phyloP scores from a whole-genome alignment of 1,284 basidiomycete genomes.

The Veloporphyrellus conicus region DNA sequence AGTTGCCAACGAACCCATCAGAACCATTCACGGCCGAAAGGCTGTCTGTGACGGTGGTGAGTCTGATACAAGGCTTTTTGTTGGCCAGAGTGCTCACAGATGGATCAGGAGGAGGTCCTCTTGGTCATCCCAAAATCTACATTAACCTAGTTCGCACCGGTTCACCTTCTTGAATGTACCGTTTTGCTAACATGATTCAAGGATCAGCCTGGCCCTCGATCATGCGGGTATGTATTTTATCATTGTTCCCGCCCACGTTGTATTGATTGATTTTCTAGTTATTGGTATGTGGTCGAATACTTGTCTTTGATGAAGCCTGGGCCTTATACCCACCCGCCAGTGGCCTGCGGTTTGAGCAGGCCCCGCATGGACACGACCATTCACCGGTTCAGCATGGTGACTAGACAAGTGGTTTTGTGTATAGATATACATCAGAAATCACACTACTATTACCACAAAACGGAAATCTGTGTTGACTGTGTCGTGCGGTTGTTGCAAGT shows the following conservation, averaged over 20 bases:
- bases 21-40: slow-evolving; percentile 74
- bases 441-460: slow-evolving; percentile 8
- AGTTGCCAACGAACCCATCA: slow-evolving; percentile 81
- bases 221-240: slow-evolving; percentile 67
- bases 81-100: slow-evolving; percentile 13
- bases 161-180: slow-evolving; percentile 7
- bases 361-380: slow-evolving; percentile 46
- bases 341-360: slow-evolving; percentile 78
- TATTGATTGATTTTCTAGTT: slow-evolving; percentile 45
- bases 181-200: slow-evolving; percentile 31
- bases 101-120: slow-evolving; percentile 79
- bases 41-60: slow-evolving; percentile 92
- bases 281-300: slow-evolving; percentile 62
- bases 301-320: background rate
- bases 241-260: background rate
- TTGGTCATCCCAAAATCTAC: slow-evolving; percentile 95
- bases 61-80: slow-evolving; percentile 30
- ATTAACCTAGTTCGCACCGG: slow-evolving; percentile 77
- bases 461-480: slow-evolving; percentile 10
- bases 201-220: slow-evolving; percentile 71
- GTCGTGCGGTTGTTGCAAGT: slow-evolving; percentile 26
- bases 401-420: slow-evolving; percentile 9
- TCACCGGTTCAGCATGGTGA: slow-evolving; percentile 13
- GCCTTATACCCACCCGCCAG: slow-evolving; percentile 40
- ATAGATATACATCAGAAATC: slow-evolving; percentile 13